Base-by-base conservation (phyloP, 78 protist genomes). In the Dictyostelium citrinum region DNA sequence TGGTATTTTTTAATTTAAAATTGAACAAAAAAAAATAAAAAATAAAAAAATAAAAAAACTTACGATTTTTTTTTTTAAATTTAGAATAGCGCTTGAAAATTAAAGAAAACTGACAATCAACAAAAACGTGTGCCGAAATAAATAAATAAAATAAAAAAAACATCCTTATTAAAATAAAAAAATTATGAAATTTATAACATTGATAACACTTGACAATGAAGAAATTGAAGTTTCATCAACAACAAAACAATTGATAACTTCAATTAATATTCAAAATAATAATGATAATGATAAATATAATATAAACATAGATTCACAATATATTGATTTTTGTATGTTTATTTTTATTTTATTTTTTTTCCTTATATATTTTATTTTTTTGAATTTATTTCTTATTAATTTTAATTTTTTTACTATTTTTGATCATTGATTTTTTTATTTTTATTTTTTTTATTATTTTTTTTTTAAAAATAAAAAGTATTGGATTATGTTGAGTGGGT, bases 401-500 rank as follows among this genome's bases (percentile, higher is more conserved):
- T 33, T 2, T 33, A 14, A 35, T 16, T 71, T 22, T 5, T 33
- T 71, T 0, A 14, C 0, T 31, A n/a, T 71, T 12, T 12, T 70
- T 70, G 0, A 12, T 70, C 1, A 5, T 35, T 27, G 35, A 20
- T 17, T 55, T 20, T 16, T 55, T 55, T 55, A 5, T 43, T 8
- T 43, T 43, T 43, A 22, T 55, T 20, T 5, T 55, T 55, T 55
- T 20, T 51, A 11, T 17, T 17, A 11, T 51, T 71, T 31, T 17
- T 16, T 31, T 31, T 35, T 31, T 70, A 12, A 35, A 70, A 49
- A 16, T 16, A 49, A 49, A 16, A 3, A 70, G 84, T 80, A 20
- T 58, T 80, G 29, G 84, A 80, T 58, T 80, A 80, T 80, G 70
- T 49, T 35, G 84, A 80, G 1, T 80, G 84, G 84, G 37, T 80